Evolutionary conservation across 768 basidiomycete species (phyloP), one percentile per base, ranked within the genome.

Genomic region (Russula sp.): DNA sequence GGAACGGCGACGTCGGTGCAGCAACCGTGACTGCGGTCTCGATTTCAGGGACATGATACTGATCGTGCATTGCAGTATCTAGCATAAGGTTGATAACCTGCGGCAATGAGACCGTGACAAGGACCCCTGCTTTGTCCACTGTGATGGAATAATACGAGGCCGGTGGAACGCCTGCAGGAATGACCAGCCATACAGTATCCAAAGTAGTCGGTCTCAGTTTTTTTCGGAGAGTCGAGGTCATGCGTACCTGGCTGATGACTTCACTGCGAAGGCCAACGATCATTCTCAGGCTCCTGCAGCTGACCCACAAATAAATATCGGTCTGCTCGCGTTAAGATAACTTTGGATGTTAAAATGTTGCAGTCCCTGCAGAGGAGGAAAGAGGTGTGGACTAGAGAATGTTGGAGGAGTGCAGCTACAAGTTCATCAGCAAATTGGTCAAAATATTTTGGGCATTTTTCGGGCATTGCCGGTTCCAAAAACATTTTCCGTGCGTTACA

Each of bases 121-220:
- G 76, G 16, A 96, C 84, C 60, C 97, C 91, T 14, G 84, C 80
- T 16, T 89, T 62, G 79, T 84, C 97, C 97, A 98, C 63, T 88
- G 89, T 71, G 88, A 89, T 59, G 81, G 81, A 3, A 86, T 83
- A 48, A 98, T 82, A 55, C 89, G 82, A 13, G 80, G 74, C 68
- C 93, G 87, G 71, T 99, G 97, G 76, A 95, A 98, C 0, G 79
- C 75, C 70, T 89, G 85, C 32, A 99, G 77, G 77, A 95, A 99
- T 10, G 82, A 75, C 75, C 94, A 94, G 6, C 94, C 91, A 87
- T 94, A 68, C 37, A 20, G 22, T 22, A 22, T 22, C 22, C 55
- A 44, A 50, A 40, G 1, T 8, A 48, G 27, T 58, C 47, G 34
- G 34, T 18, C n/a, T 50, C 37, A 35, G 22, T n/a, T 34, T 18